These are phyloP conservation scores for Tolypocladium ophioglossoides DNA, from an alignment of 2,329 filamentous ascomycete genomes.

Conservation along the genomic window DNA sequence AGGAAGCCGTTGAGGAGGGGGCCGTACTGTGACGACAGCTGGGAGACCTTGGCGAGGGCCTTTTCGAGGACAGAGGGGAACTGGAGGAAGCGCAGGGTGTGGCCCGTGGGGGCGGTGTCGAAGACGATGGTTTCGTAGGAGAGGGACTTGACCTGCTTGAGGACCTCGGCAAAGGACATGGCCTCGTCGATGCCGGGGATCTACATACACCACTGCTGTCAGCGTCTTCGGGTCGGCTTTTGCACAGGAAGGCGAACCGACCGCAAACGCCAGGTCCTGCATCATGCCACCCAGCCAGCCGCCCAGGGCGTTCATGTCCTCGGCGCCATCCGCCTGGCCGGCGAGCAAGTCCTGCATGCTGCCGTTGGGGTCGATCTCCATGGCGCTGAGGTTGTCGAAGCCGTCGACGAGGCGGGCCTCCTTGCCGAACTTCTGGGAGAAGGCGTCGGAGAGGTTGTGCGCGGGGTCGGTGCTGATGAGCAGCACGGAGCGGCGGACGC, in stretches of 20 bases:
- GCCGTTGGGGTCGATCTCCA: constrained; percentile 98
- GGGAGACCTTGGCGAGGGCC: constrained; percentile 91
- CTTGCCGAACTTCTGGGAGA: constrained; percentile 98
- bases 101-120: constrained; percentile 94
- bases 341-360: constrained; percentile 92
- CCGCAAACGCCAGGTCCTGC: constrained; percentile 94
- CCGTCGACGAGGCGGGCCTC: constrained; percentile 88
- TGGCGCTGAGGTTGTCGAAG: constrained; percentile 87
- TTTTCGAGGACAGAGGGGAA: constrained; percentile 98
- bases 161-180: constrained; percentile 98
- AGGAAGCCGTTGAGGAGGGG: constrained; percentile 92
- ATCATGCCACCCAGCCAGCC: constrained; percentile 87
- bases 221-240: too few species aligned
- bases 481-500: constrained; percentile 86
- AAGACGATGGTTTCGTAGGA: constrained; percentile 99
- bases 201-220: constrained; percentile 36
- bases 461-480: constrained; percentile 98
- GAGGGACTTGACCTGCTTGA: constrained; percentile 98
- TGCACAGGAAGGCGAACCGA: constrained; percentile 22
- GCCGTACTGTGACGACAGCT: constrained; percentile 88
- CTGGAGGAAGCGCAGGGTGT: constrained; percentile 96
- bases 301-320: constrained; percentile 54
- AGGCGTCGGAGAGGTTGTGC: constrained; percentile 95
- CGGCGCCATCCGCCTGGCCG: constrained; percentile 62
- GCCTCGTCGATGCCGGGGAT: constrained; percentile 98